phyloP scores from a whole-genome alignment of 331 rosid genomes.

The Erythrophleum ivorense region DNA sequence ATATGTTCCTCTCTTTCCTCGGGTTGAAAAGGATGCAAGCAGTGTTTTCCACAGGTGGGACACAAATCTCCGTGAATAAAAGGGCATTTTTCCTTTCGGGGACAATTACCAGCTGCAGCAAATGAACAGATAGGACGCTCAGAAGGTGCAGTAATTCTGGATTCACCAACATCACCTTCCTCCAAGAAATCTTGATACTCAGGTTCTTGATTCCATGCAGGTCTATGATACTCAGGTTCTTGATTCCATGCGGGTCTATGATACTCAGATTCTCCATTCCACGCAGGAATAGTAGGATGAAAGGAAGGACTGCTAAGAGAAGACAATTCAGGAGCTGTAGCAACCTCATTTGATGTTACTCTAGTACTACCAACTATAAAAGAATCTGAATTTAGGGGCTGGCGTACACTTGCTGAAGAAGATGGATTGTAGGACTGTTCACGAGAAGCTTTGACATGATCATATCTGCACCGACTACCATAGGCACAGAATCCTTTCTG shows the following conservation, averaged over 20 bases:
- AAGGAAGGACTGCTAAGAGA: slow-evolving; percentile 52
- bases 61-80: slow-evolving; percentile 92
- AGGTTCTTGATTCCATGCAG: slow-evolving; percentile 37
- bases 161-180: slow-evolving; percentile 53
- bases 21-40: slow-evolving; percentile 88
- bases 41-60: slow-evolving; percentile 82
- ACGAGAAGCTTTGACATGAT: slow-evolving; percentile 79
- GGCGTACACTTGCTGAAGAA: slow-evolving; percentile 57
- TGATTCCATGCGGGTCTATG: too few species aligned
- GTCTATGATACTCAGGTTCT: too few species aligned
- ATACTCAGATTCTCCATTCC: slow-evolving; percentile 18
- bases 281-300: slow-evolving; percentile 46
- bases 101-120: slow-evolving; percentile 96
- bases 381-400: slow-evolving; percentile 52
- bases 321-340: slow-evolving; percentile 52
- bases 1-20: slow-evolving; percentile 89
- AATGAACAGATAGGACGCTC: slow-evolving; percentile 87
- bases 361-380: slow-evolving; percentile 44
- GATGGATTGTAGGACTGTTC: slow-evolving; percentile 60
- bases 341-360: slow-evolving; percentile 47
- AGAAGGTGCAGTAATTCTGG: slow-evolving; percentile 53
- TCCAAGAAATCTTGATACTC: slow-evolving; percentile 46
- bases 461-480: slow-evolving; percentile 97
- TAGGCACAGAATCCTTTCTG: slow-evolving; percentile 88
- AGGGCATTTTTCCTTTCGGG: slow-evolving; percentile 87